phyloP scores from a whole-genome alignment of 345 rosid species.

The Gossypium stocksii region DNA sequence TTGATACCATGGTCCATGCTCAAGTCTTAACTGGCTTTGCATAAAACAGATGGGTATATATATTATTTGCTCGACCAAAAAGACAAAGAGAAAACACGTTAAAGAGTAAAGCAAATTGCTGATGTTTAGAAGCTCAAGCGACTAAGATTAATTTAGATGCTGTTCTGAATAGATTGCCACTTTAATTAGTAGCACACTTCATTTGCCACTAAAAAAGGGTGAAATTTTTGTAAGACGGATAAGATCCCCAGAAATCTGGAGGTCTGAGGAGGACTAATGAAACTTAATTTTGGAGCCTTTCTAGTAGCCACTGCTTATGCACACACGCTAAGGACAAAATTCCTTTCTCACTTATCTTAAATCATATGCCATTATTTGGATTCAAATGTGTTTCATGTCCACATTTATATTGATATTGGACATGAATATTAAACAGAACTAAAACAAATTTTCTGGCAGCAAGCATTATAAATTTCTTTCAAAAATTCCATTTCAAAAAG shows the following conservation, averaged over 20 bases:
- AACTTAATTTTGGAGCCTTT: background rate
- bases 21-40: background rate
- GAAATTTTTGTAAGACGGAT: background rate
- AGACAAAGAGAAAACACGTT: background rate
- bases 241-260: background rate
- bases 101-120: background rate
- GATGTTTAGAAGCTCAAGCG: slow-evolving; percentile 3
- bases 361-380: no score
- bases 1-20: background rate
- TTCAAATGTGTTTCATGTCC: no score
- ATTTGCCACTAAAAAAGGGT: background rate
- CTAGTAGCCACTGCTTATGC: background rate
- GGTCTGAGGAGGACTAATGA: background rate
- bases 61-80: background rate
- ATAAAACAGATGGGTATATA: background rate
- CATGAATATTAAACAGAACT: no score
- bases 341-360: no score
- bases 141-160: background rate
- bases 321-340: background rate
- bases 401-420: no score
- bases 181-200: slow-evolving; percentile 1
- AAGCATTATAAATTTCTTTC: background rate
- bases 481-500: no score
- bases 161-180: slow-evolving; percentile 8
- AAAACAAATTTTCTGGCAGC: background rate